These are phyloP conservation scores for Penicillium sp. DNA, from an alignment of 2,329 filamentous ascomycete species.

Conservation along the genomic window DNA sequence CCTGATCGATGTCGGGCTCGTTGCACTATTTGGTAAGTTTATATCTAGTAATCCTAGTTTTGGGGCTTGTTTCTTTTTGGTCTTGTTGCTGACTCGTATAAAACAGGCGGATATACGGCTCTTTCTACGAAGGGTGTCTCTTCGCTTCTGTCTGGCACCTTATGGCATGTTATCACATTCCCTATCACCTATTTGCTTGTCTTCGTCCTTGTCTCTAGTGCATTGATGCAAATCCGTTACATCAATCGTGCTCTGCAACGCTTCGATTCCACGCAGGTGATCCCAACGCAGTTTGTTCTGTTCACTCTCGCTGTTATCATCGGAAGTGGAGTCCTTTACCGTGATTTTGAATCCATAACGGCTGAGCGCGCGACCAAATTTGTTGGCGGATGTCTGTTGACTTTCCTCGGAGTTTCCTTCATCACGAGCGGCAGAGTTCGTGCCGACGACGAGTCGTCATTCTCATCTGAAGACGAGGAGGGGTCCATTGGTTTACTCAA, in stretches of 20 bases:
- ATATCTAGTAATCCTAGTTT: not conserved
- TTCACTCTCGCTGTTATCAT: constrained; percentile 96
- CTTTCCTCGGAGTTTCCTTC: constrained; percentile 94
- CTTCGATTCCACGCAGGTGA: constrained; percentile 97
- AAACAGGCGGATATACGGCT: constrained; percentile 90
- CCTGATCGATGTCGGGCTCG: constrained; percentile 86
- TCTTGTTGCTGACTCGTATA: constrained; percentile 16
- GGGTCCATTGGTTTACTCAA: constrained; percentile 46
- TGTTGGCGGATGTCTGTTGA: constrained; percentile 82
- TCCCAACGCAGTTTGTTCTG: constrained; percentile 94
- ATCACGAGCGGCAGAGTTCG: constrained; percentile 80
- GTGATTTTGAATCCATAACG: constrained; percentile 86
- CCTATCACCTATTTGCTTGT: constrained; percentile 88
- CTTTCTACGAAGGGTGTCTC: constrained; percentile 95
- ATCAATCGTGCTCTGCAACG: constrained; percentile 86
- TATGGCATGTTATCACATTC: constrained; percentile 85
- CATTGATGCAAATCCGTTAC: constrained; percentile 95
- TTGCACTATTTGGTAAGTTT: constrained; percentile 81
- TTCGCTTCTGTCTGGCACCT: constrained; percentile 86
- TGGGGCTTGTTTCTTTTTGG: not conserved
- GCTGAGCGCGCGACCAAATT: constrained; percentile 76
- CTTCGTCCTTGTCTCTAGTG: constrained; percentile 74
- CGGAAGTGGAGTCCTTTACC: constrained; percentile 87
- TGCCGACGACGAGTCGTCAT: constrained; percentile 60
- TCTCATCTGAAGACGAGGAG: constrained; percentile 65